Evolutionary conservation across 164 flowering plant genomes (phyloP).

Genomic region (Annona cherimola): DNA sequence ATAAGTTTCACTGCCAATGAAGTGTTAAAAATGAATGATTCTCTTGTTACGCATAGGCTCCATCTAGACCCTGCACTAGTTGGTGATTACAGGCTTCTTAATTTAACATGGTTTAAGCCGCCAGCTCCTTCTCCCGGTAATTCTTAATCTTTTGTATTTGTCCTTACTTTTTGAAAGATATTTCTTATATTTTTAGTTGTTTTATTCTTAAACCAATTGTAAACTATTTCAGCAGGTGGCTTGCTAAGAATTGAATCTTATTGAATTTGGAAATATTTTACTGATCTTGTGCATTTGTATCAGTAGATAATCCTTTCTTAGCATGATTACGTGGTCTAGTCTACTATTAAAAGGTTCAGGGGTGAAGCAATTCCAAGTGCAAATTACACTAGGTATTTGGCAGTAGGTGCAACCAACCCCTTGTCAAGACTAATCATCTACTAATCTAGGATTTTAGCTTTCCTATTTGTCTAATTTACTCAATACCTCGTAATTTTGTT

Average conservation of each 20-base stretch:
- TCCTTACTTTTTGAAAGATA: background rate
- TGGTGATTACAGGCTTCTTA: conserved; percentile 83
- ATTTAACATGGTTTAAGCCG: conserved; percentile 78
- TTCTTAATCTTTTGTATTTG: conserved; percentile 5
- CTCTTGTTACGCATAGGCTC: conserved; percentile 62
- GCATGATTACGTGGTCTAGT: background rate
- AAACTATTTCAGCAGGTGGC: background rate
- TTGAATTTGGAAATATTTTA: no score
- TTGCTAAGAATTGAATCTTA: no score
- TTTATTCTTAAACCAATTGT: background rate
- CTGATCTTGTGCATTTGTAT: no score
- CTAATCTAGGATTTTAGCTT: background rate
- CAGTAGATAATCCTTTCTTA: background rate
- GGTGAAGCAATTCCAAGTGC: background rate
- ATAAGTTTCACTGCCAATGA: conserved; percentile 62
- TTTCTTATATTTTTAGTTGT: background rate
- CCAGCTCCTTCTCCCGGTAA: conserved; percentile 69
- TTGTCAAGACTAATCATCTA: background rate
- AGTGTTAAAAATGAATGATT: conserved; percentile 56
- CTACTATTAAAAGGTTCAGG: background rate
- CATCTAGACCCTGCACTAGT: conserved; percentile 53
- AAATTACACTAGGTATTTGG: background rate
- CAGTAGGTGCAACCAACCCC: background rate
- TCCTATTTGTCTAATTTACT: background rate
- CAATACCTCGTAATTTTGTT: background rate